Evolutionary conservation across 1,139 yeast species (phyloP), one percentile per base, ranked within the genome.

Genomic region (Geotrichum citri-aurantii): DNA sequence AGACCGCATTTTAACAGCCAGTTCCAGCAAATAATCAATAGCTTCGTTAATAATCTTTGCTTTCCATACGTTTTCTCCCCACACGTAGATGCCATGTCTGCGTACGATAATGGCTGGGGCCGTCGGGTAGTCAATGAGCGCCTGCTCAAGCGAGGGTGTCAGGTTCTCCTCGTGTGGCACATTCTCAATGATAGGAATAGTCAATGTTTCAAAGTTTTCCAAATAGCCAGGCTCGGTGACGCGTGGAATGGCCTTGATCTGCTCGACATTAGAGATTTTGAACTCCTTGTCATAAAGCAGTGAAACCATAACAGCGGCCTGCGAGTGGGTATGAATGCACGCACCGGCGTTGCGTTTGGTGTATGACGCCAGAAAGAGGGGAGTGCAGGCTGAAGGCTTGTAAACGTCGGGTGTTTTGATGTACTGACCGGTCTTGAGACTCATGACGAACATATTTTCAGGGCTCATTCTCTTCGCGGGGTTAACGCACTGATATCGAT

Each of bases 21-120:
- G 73, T 66, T 89, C 97, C 68, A 93, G 76, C 65, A 93, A 75
- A 70, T 92, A 92, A 69, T 92, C 98, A 64, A 92, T 83, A 40
- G 97, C 96, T 73, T 93, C 98, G 70, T 91, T 90, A 71, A 88
- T 86, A 19, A 92, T 83, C 75, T 92, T 92, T 55, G 97, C 97
- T 73, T 91, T 90, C 89, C 95, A 88, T 12, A 90, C 89, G 27
- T 81, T 84, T 66, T 88, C 91, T 26, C 97, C 98, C 97, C 98
- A 92, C 17, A 91, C 97, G 69, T 86, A 92, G 49, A 92, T 86
- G 0, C 99, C 99, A 68, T 92, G 99, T 69, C 97, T 80, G 72
- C 96, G 81, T 7, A 92, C 98, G 59, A 92, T 77, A 1, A 92
- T 92, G 0, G 98, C 97, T 7, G 91, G 81, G 2, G 96, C 77